Evolutionary conservation across 768 basidiomycete species (phyloP).

Genomic region (Porpolomopsis calyptriformis): DNA sequence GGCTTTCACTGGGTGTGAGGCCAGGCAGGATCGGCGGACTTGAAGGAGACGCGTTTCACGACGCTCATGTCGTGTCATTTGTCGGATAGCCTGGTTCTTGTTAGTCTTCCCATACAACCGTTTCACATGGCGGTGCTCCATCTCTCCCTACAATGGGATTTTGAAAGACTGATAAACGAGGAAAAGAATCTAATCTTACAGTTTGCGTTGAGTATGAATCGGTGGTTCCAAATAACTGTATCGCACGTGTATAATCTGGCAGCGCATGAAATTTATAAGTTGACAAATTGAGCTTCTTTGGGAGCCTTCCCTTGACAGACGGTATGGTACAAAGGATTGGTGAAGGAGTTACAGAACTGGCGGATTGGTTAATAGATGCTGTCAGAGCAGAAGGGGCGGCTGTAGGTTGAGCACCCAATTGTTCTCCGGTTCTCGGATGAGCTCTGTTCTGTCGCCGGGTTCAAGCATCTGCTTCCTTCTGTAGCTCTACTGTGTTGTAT

Average conservation of each 20-base stretch:
- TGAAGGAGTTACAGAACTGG: too few species aligned
- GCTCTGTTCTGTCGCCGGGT: slow-evolving; percentile 11
- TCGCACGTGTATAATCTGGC: slow-evolving; percentile 17
- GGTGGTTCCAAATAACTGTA: slow-evolving; percentile 18
- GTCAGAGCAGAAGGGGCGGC: too few species aligned
- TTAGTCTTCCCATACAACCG: slow-evolving; percentile 21
- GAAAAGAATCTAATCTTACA: slow-evolving; percentile 15
- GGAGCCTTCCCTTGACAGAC: slow-evolving; percentile 8
- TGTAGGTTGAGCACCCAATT: not conserved
- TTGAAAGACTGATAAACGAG: slow-evolving; percentile 21
- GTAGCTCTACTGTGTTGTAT: slow-evolving; percentile 18
- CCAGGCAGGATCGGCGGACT: not conserved
- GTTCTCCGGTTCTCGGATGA: not conserved
- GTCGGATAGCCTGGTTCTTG: slow-evolving; percentile 13
- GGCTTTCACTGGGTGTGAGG: not conserved
- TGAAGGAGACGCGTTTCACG: slow-evolving; percentile 3
- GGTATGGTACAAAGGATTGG: too few species aligned
- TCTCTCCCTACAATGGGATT: slow-evolving; percentile 22
- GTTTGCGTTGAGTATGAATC: slow-evolving; percentile 24
- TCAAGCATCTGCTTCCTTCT: slow-evolving; percentile 16
- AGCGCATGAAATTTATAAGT: slow-evolving; percentile 25
- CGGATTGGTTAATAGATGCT: too few species aligned
- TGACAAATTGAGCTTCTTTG: slow-evolving; percentile 12
- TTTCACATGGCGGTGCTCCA: slow-evolving; percentile 26
- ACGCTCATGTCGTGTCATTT: slow-evolving; percentile 16